Evolutionary conservation across 1,139 yeast species (phyloP).

Genomic region (Candida sojae): DNA sequence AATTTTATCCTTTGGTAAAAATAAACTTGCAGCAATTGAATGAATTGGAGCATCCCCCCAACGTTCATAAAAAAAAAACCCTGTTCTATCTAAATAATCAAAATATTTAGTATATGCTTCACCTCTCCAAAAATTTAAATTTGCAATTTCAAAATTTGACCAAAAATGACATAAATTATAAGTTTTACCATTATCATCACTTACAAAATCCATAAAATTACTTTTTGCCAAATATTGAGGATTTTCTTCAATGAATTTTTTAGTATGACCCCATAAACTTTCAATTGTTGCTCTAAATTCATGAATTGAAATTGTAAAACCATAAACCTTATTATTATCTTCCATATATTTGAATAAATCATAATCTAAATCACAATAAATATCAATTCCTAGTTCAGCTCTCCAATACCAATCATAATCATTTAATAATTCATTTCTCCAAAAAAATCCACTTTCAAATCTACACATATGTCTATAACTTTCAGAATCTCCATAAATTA

Average conservation of each 20-base stretch:
- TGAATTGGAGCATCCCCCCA: slow-evolving; percentile 98
- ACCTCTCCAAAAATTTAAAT: slow-evolving; percentile 70
- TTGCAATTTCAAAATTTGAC: slow-evolving; percentile 92
- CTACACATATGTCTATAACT: slow-evolving; percentile 77
- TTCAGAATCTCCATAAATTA: slow-evolving; percentile 77
- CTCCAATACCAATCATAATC: slow-evolving; percentile 91
- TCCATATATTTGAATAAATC: slow-evolving; percentile 89
- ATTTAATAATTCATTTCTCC: slow-evolving; percentile 67
- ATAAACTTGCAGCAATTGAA: slow-evolving; percentile 77
- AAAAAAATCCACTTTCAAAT: slow-evolving; percentile 76
- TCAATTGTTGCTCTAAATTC: slow-evolving; percentile 83
- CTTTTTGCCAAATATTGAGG: slow-evolving; percentile 47
- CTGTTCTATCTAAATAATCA: slow-evolving; percentile 61
- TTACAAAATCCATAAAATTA: slow-evolving; percentile 56
- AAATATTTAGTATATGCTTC: slow-evolving; percentile 65
- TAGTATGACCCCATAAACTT: slow-evolving; percentile 70
- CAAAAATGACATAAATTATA: slow-evolving; percentile 88
- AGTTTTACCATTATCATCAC: slow-evolving; percentile 61
- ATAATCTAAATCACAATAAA: slow-evolving; percentile 85
- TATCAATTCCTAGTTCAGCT: slow-evolving; percentile 88
- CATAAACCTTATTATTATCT: slow-evolving; percentile 67
- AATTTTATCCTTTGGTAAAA: slow-evolving; percentile 63
- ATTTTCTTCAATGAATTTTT: slow-evolving; percentile 52
- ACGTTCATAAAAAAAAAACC: slow-evolving; percentile 81
- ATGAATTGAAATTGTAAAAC: slow-evolving; percentile 74